Conservation (phyloP, 805 yeast species). For the Candida ulmi region DNA sequence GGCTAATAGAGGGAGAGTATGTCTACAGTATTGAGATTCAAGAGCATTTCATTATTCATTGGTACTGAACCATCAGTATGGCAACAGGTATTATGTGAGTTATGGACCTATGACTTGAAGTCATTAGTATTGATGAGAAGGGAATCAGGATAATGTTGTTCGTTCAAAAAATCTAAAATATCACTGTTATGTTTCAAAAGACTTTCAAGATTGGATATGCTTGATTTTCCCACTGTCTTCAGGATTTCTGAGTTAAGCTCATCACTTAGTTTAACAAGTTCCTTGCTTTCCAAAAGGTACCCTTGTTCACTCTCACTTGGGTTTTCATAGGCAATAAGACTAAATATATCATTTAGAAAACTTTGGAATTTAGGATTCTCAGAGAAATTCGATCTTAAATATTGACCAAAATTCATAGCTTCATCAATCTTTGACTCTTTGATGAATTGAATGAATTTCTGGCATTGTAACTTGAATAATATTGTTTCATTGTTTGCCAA, state of each 20-base stretch:
- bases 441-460: conserved; percentile 38
- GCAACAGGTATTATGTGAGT: no score
- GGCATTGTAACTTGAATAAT: conserved; percentile 36
- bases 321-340: conserved; percentile 47
- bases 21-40: no score
- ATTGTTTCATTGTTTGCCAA: conserved; percentile 27
- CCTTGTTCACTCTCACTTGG: conserved; percentile 37
- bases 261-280: conserved; percentile 34
- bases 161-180: conserved; percentile 28
- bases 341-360: conserved; percentile 40
- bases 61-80: background rate
- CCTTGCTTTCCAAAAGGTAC: conserved; percentile 29
- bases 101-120: conserved; percentile 18
- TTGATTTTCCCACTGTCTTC: conserved; percentile 36
- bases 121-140: conserved; percentile 41
- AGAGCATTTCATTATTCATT: no score
- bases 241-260: conserved; percentile 38
- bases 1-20: no score
- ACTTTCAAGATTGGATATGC: conserved; percentile 38
- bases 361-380: conserved; percentile 28
- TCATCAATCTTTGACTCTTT: conserved; percentile 22
- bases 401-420: conserved; percentile 35
- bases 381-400: conserved; percentile 27
- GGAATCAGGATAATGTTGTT: conserved; percentile 27
- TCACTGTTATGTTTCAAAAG: conserved; percentile 36